These are phyloP conservation scores for Salix brachista DNA, from an alignment of 345 rosid species.

Conservation along the genomic window DNA sequence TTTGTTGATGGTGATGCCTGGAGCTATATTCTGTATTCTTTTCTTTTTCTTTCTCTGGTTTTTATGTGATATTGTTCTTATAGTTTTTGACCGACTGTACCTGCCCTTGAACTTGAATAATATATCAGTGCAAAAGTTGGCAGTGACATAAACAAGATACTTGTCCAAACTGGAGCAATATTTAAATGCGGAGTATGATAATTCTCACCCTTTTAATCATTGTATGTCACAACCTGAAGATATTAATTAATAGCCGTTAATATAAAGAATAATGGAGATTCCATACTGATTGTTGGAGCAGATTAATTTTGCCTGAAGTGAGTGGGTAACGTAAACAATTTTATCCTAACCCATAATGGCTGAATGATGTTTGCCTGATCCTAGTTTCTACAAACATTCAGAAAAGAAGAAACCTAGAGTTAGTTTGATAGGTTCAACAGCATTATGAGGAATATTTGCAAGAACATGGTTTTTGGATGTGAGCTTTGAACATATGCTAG, in stretches of 20 bases:
- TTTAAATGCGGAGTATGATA: neutral
- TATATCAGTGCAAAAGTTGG: neutral
- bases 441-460: neutral
- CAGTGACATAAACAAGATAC: slow-evolving; percentile 1
- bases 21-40: neutral
- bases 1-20: neutral
- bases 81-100: neutral
- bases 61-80: neutral
- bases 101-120: neutral
- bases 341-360: neutral
- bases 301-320: neutral
- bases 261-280: neutral
- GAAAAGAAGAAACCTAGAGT: neutral
- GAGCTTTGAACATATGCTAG: neutral
- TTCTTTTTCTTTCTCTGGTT: neutral
- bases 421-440: neutral
- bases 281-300: neutral
- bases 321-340: neutral
- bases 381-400: neutral
- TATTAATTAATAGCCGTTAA: neutral
- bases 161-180: neutral
- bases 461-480: neutral
- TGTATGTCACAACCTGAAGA: neutral
- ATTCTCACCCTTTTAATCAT: neutral
- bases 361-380: neutral